A percentile compares a stretch with the other conserved stretches of the same genome.
Conservation (phyloP, 139 green algal species). For the Asterochloris sp. region DNA sequence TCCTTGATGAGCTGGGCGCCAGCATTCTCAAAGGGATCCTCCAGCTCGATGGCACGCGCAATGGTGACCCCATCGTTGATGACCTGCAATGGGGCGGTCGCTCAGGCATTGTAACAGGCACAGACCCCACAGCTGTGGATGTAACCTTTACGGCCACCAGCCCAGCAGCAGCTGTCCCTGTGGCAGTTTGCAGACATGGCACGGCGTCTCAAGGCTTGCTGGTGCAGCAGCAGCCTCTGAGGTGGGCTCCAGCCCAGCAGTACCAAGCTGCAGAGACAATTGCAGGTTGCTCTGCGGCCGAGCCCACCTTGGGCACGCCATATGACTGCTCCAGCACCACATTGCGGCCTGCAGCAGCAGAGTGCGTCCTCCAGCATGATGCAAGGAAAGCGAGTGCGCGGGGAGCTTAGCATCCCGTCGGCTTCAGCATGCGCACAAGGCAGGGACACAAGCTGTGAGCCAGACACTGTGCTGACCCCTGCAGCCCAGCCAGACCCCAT, state of each 20-base stretch:
- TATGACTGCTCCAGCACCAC: slow-evolving; percentile 96
- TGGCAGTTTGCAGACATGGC: too few species aligned
- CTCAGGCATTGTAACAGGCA: neutral
- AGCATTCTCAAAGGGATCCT: slow-evolving; percentile 93
- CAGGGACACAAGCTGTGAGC: neutral
- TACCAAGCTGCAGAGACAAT: neutral
- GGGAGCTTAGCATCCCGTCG: neutral
- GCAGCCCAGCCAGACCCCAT: neutral
- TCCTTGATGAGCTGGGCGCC: slow-evolving; percentile 98
- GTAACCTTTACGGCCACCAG: too few species aligned
- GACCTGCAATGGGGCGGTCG: slow-evolving; percentile 49
- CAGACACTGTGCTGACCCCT: neutral
- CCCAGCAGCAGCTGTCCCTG: too few species aligned
- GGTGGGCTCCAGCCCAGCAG: neutral
- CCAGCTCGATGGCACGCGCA: slow-evolving; percentile 92
- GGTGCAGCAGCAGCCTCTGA: neutral
- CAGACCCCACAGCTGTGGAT: too few species aligned
- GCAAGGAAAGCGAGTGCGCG: neutral
- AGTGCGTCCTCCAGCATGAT: neutral
- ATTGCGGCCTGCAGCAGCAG: slow-evolving; percentile 80
- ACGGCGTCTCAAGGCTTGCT: too few species aligned
- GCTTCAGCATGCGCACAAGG: neutral
- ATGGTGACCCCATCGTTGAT: slow-evolving; percentile 99
- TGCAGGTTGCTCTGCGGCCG: neutral
- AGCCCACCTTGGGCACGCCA: slow-evolving; percentile 88